Evolutionary conservation across 2,329 filamentous ascomycete genomes (phyloP).

Genomic region (Neofusicoccum ribis): DNA sequence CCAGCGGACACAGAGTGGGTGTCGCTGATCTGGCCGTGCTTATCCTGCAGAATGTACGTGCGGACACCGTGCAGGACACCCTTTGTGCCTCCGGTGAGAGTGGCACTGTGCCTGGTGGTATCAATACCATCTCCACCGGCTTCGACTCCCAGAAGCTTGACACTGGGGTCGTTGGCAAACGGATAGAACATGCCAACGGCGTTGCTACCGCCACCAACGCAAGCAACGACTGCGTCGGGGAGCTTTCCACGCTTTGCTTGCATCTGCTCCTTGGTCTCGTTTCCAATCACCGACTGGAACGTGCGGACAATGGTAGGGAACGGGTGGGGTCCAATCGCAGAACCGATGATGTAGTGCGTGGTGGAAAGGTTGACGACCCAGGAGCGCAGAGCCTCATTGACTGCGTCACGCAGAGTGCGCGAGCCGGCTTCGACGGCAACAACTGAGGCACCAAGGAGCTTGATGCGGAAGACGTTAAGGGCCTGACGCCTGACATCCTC

Average conservation of each 20-base stretch:
- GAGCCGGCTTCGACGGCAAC: conserved; percentile 90
- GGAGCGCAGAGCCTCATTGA: conserved; percentile 91
- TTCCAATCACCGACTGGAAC: conserved; percentile 95
- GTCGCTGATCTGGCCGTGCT: conserved; percentile 88
- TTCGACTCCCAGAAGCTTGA: conserved; percentile 91
- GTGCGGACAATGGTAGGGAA: conserved; percentile 97
- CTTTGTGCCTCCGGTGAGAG: conserved; percentile 80
- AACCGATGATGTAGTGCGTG: conserved; percentile 98
- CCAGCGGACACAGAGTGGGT: conserved; percentile 97
- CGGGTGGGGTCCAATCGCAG: conserved; percentile 93
- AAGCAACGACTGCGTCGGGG: conserved; percentile 93
- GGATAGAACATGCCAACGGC: conserved; percentile 98
- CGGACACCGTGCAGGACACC: conserved; percentile 94
- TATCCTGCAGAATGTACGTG: conserved; percentile 92
- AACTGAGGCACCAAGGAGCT: conserved; percentile 88
- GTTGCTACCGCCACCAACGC: conserved; percentile 93
- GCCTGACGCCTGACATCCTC: conserved; percentile 96
- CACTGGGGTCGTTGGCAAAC: conserved; percentile 79
- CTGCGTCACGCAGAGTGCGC: conserved; percentile 62
- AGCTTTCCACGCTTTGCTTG: conserved; percentile 79
- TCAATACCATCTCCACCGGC: conserved; percentile 92
- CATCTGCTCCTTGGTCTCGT: conserved; percentile 94
- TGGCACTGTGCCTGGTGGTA: conserved; percentile 82
- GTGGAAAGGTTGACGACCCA: conserved; percentile 93
- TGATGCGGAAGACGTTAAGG: conserved; percentile 98